phyloP scores from a whole-genome alignment of 2,329 filamentous ascomycete genomes.

The Gyromitra esculenta region DNA sequence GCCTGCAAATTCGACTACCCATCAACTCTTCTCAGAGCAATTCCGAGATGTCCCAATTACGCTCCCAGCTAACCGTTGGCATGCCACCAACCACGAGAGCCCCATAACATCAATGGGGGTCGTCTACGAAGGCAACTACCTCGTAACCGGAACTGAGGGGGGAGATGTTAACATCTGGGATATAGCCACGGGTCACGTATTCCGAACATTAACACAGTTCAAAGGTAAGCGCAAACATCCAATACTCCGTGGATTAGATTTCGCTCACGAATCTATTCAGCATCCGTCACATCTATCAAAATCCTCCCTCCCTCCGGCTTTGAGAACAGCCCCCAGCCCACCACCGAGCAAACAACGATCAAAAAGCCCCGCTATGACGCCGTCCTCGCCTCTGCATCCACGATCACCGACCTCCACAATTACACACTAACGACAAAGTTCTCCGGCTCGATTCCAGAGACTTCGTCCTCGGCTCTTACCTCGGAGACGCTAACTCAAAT shows the following conservation, averaged over 20 bases:
- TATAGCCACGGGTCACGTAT: slow-evolving; percentile 57
- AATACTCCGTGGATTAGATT: background rate
- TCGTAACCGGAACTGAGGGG: slow-evolving; percentile 56
- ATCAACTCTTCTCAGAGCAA: slow-evolving; percentile 45
- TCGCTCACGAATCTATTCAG: slow-evolving; percentile 37
- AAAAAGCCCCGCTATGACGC: slow-evolving; percentile 57
- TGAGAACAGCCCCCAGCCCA: slow-evolving; percentile 15
- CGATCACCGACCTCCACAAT: slow-evolving; percentile 49
- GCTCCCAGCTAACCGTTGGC: slow-evolving; percentile 51
- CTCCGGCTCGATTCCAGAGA: slow-evolving; percentile 45
- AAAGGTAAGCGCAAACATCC: slow-evolving; percentile 53
- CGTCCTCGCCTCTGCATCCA: slow-evolving; percentile 53
- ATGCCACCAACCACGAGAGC: slow-evolving; percentile 52
- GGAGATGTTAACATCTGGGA: slow-evolving; percentile 57
- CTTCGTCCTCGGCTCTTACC: slow-evolving; percentile 33
- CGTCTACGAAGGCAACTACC: slow-evolving; percentile 56
- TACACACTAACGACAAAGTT: slow-evolving; percentile 46
- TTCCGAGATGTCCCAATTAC: slow-evolving; percentile 54
- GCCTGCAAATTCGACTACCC: slow-evolving; percentile 25
- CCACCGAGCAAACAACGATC: slow-evolving; percentile 48
- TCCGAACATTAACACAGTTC: slow-evolving; percentile 53
- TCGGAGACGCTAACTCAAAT: background rate
- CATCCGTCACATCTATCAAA: slow-evolving; percentile 54
- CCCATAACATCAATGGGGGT: slow-evolving; percentile 55
- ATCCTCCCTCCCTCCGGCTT: slow-evolving; percentile 56